Percentiles rank a stretch among this genome's conserved stretches.
Conservation (phyloP, 1,284 basidiomycete genomes). For the Mycosarcoma maydis region DNA sequence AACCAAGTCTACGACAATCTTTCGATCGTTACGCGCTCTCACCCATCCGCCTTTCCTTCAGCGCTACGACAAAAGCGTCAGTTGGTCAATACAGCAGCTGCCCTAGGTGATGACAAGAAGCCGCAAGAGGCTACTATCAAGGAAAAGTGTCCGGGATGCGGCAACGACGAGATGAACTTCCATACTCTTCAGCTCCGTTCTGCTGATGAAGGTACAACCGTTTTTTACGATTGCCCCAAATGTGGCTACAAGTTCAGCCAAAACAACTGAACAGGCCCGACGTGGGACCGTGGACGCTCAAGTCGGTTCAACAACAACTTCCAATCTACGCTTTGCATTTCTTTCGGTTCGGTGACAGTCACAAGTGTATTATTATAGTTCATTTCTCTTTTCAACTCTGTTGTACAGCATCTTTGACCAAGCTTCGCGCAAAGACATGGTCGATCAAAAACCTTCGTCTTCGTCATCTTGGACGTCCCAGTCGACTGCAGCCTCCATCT, state of each 20-base stretch:
- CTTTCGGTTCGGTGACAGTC: slow-evolving; percentile 13
- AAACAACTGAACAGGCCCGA: slow-evolving; percentile 39
- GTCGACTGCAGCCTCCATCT: slow-evolving; percentile 46
- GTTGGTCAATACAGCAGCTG: slow-evolving; percentile 73
- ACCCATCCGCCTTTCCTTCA: slow-evolving; percentile 93
- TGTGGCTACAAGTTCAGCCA: slow-evolving; percentile 67
- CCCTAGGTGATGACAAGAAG: slow-evolving; percentile 32
- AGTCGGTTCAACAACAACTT: too few relatives aligned
- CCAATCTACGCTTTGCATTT: slow-evolving; percentile 12
- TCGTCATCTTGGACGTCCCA: slow-evolving; percentile 53
- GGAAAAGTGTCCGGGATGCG: slow-evolving; percentile 91
- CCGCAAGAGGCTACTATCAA: slow-evolving; percentile 74
- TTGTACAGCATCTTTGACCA: slow-evolving; percentile 4
- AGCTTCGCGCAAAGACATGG: not conserved
- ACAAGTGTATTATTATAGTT: slow-evolving; percentile 31
- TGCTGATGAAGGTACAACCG: slow-evolving; percentile 68
- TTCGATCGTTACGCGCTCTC: slow-evolving; percentile 86
- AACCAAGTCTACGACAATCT: slow-evolving; percentile 88
- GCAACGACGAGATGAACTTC: slow-evolving; percentile 69
- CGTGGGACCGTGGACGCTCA: too few relatives aligned
- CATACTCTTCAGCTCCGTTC: slow-evolving; percentile 69
- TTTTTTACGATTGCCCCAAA: slow-evolving; percentile 67
- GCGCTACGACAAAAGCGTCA: slow-evolving; percentile 86
- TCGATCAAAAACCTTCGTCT: slow-evolving; percentile 15
- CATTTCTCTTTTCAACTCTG: not conserved